A percentile compares a stretch with the other conserved stretches of the same genome.
Conservation (phyloP, 139 green algal species). For the Picochlorum sp. region DNA sequence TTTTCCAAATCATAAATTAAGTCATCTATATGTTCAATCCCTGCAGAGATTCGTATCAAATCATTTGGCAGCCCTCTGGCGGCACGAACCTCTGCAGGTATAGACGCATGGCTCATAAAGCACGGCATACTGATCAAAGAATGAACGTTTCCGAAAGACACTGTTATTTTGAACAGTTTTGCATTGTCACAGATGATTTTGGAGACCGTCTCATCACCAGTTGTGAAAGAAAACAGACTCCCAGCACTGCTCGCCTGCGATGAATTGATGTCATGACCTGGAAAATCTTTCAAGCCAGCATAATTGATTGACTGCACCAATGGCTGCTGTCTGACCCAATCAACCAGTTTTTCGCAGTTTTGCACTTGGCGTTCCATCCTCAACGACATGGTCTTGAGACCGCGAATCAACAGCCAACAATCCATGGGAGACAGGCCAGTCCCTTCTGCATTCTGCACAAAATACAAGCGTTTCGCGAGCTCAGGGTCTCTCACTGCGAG, state of each 20-base stretch:
- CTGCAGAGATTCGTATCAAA: slow-evolving; percentile 83
- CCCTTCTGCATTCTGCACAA: slow-evolving; percentile 89
- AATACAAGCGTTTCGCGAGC: slow-evolving; percentile 81
- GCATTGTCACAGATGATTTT: slow-evolving; percentile 71
- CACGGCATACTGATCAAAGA: slow-evolving; percentile 88
- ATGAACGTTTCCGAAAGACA: slow-evolving; percentile 79
- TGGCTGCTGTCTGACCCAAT: slow-evolving; percentile 75
- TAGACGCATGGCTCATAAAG: slow-evolving; percentile 96
- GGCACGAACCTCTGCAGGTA: slow-evolving; percentile 78
- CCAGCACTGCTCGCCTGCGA: slow-evolving; percentile 56
- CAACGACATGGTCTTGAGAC: slow-evolving; percentile 95
- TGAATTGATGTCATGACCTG: slow-evolving; percentile 48
- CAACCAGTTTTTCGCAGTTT: slow-evolving; percentile 62
- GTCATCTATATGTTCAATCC: slow-evolving; percentile 82
- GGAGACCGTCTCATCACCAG: slow-evolving; percentile 36
- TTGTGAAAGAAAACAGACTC: slow-evolving; percentile 79
- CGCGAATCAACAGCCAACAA: slow-evolving; percentile 90
- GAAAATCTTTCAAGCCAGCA: slow-evolving; percentile 52
- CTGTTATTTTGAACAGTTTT: slow-evolving; percentile 90
- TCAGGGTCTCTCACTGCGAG: slow-evolving; percentile 68
- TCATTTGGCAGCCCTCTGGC: slow-evolving; percentile 88
- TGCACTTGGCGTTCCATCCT: slow-evolving; percentile 76
- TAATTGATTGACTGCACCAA: slow-evolving; percentile 84
- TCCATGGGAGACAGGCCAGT: slow-evolving; percentile 83
- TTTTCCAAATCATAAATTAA: slow-evolving; percentile 65